A percentile compares a stretch with the other conserved stretches of the same genome.
Evolutionary conservation across 306 rosid genomes (phyloP).

Genomic region (Acacia crassicarpa): DNA sequence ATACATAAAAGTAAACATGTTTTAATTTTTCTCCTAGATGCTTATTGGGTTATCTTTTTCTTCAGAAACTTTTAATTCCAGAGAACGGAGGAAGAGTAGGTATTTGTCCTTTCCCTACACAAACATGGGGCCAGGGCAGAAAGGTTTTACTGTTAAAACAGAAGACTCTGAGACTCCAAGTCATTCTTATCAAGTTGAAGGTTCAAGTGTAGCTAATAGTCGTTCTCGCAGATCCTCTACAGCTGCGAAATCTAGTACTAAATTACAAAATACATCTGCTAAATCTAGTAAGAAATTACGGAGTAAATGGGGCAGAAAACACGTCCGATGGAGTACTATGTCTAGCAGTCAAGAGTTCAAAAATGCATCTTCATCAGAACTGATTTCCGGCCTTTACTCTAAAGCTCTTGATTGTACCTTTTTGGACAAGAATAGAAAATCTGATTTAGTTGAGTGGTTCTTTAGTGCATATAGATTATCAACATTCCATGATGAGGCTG

Average conservation of each 20-base stretch:
- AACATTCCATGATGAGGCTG: slow-evolving; percentile 57
- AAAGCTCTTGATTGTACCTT: slow-evolving; percentile 62
- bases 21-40: slow-evolving; percentile 1
- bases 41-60: slow-evolving; percentile 17
- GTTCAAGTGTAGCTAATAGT: slow-evolving; percentile 7
- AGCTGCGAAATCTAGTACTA: slow-evolving; percentile 38
- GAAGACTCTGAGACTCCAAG: slow-evolving; percentile 31
- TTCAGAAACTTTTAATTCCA: slow-evolving; percentile 45
- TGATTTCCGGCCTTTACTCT: slow-evolving; percentile 69
- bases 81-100: slow-evolving; percentile 80
- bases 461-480: slow-evolving; percentile 68
- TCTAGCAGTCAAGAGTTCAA: slow-evolving; percentile 42
- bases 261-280: too few species aligned
- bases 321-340: slow-evolving; percentile 32
- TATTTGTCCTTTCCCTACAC: slow-evolving; percentile 79
- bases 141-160: slow-evolving; percentile 37
- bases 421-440: slow-evolving; percentile 40
- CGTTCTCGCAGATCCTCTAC: slow-evolving; percentile 29
- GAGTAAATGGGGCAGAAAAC: slow-evolving; percentile 64
- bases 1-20: neutral
- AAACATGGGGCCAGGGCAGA: slow-evolving; percentile 46
- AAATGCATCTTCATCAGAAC: slow-evolving; percentile 44
- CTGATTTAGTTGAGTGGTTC: slow-evolving; percentile 67
- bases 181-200: slow-evolving; percentile 33
- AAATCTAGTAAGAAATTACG: slow-evolving; percentile 50